A percentile compares a stretch with the other conserved stretches of the same genome.
These are phyloP conservation scores for Crinitomyces ghanaensis DNA, from an alignment of 805 yeast genomes.

Conservation along the genomic window DNA sequence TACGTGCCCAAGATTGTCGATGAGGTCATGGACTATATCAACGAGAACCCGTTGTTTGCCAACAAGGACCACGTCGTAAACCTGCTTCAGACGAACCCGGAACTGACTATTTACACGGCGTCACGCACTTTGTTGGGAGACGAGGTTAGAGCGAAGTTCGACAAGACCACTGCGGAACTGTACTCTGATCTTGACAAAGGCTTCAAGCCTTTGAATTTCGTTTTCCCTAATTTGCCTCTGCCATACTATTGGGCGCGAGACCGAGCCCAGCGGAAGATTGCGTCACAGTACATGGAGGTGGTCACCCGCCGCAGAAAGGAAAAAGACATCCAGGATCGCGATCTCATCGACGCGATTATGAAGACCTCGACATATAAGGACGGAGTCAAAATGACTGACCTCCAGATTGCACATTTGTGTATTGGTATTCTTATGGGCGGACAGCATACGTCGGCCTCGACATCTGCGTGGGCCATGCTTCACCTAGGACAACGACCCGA, in stretches of 20 bases:
- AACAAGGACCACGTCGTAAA: constrained; percentile 22
- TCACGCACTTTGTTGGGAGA: constrained; percentile 84
- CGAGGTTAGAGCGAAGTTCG: constrained; percentile 76
- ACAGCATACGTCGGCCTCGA: constrained; percentile 94
- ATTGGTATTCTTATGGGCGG: constrained; percentile 99
- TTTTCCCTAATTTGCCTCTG: constrained; percentile 86
- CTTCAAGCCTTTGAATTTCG: constrained; percentile 91
- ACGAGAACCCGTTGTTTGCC: constrained; percentile 37
- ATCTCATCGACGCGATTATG: constrained; percentile 81
- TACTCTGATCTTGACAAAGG: constrained; percentile 93
- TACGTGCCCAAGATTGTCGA: constrained; percentile 84
- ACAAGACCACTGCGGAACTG: constrained; percentile 70
- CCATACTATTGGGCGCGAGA: constrained; percentile 80
- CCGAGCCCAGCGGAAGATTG: constrained; percentile 71
- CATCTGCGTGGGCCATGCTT: constrained; percentile 88
- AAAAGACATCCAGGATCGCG: constrained; percentile 74
- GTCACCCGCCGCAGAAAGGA: constrained; percentile 61
- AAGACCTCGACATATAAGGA: constrained; percentile 78
- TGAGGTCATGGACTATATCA: constrained; percentile 62
- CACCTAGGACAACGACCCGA: constrained; percentile 84
- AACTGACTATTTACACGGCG: constrained; percentile 93
- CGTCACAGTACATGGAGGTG: constrained; percentile 68
- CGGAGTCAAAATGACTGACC: constrained; percentile 88
- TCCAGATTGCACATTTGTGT: constrained; percentile 83
- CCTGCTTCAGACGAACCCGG: constrained; percentile 81